Conservation (phyloP, 768 basidiomycete species). For the Collybiopsis confluens region DNA sequence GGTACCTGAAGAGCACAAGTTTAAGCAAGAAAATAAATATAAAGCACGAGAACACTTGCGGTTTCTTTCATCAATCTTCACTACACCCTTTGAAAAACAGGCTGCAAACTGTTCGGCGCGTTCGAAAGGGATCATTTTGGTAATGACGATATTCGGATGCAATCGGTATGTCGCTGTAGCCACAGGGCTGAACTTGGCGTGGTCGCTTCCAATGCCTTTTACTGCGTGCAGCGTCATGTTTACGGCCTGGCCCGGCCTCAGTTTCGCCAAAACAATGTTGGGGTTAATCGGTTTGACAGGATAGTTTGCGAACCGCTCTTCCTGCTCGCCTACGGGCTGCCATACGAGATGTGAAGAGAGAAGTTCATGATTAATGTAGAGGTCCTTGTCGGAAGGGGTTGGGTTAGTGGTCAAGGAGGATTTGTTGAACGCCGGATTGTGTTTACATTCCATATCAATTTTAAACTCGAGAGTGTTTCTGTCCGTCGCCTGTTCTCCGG, state of each 20-base stretch:
- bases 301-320: slow-evolving; percentile 33
- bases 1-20: slow-evolving; percentile 11
- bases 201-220: slow-evolving; percentile 90
- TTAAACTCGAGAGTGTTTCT: slow-evolving; percentile 89
- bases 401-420: slow-evolving; percentile 36
- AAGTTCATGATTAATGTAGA: slow-evolving; percentile 72
- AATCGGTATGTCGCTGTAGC: slow-evolving; percentile 96
- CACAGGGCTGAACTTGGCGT: slow-evolving; percentile 95
- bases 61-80: slow-evolving; percentile 55
- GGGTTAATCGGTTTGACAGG: slow-evolving; percentile 66
- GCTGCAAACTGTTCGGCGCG: slow-evolving; percentile 76
- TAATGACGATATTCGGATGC: slow-evolving; percentile 77
- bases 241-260: slow-evolving; percentile 87
- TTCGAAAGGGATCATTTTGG: slow-evolving; percentile 72
- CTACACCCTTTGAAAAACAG: slow-evolving; percentile 85
- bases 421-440: slow-evolving; percentile 51
- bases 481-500: slow-evolving; percentile 70
- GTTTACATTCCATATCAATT: slow-evolving; percentile 63
- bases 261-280: slow-evolving; percentile 86
- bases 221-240: slow-evolving; percentile 86
- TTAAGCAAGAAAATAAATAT: neutral
- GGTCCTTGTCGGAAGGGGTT: slow-evolving; percentile 35
- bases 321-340: slow-evolving; percentile 82
- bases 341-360: slow-evolving; percentile 67
- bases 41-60: slow-evolving; percentile 20